A percentile compares a stretch with the other conserved stretches of the same genome.
phyloP scores from a whole-genome alignment of 75 land plant genomes.

The Gnetum montanum region DNA sequence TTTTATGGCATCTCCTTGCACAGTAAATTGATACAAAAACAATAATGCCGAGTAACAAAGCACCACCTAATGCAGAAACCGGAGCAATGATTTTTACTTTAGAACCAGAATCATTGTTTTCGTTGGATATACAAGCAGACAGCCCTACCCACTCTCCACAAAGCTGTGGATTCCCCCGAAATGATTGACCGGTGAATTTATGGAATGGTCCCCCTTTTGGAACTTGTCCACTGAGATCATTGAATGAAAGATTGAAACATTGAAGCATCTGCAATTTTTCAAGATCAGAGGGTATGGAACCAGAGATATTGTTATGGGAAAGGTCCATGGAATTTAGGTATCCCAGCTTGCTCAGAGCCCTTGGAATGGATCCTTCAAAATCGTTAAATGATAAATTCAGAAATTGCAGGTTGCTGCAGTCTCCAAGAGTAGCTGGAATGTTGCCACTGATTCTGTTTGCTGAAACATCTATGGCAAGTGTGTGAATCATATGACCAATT shows the following conservation, averaged over 20 bases:
- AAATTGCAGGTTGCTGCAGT: slow-evolving; percentile 41
- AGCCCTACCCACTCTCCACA: slow-evolving; percentile 21
- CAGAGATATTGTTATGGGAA: slow-evolving; percentile 36
- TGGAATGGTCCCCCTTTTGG: slow-evolving; percentile 27
- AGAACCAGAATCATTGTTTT: neutral
- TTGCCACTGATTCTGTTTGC: slow-evolving; percentile 31
- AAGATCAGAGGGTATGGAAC: slow-evolving; percentile 32
- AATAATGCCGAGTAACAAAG: slow-evolving; percentile 5
- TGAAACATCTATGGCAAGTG: slow-evolving; percentile 49
- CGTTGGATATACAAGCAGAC: neutral
- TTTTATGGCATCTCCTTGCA: neutral
- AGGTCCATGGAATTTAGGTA: slow-evolving; percentile 37
- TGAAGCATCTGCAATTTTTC: slow-evolving; percentile 29
- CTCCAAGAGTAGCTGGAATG: slow-evolving; percentile 48
- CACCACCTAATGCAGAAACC: slow-evolving; percentile 11
- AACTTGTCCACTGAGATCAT: slow-evolving; percentile 37
- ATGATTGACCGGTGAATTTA: slow-evolving; percentile 16
- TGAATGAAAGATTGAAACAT: slow-evolving; percentile 38
- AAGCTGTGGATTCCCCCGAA: slow-evolving; percentile 26
- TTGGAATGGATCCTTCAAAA: slow-evolving; percentile 36
- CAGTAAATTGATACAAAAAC: slow-evolving; percentile 15
- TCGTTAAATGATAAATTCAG: slow-evolving; percentile 43
- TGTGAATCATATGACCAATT: slow-evolving; percentile 47
- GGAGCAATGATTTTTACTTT: slow-evolving; percentile 6
- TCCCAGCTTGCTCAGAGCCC: slow-evolving; percentile 26